phyloP scores from a whole-genome alignment of 805 yeast species.

The Kuraishia molischiana region DNA sequence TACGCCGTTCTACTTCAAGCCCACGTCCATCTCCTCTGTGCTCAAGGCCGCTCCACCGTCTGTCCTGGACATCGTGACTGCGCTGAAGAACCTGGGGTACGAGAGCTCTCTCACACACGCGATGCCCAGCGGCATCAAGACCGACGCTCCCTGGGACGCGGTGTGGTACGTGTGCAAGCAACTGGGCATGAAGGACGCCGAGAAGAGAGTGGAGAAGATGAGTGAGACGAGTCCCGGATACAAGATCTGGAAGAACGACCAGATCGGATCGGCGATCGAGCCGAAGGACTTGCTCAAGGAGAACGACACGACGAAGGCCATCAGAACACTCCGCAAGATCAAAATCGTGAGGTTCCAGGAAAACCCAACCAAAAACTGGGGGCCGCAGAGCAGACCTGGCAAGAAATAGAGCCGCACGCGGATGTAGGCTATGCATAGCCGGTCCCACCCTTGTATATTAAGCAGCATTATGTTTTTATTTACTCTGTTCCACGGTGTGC shows the following conservation, averaged over 20 bases:
- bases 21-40: constrained; percentile 65
- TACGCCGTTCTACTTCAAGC: constrained; percentile 74
- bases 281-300: constrained; percentile 13
- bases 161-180: constrained; percentile 65
- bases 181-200: constrained; percentile 42
- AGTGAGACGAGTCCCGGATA: constrained; percentile 48
- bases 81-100: constrained; percentile 77
- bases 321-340: constrained; percentile 57
- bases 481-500: too few species aligned
- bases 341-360: constrained; percentile 84
- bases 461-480: too few species aligned
- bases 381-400: constrained; percentile 81
- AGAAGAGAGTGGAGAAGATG: constrained; percentile 20
- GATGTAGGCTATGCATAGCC: too few species aligned
- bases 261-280: constrained; percentile 23
- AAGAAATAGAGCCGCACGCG: too few species aligned
- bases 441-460: too few species aligned
- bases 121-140: constrained; percentile 74
- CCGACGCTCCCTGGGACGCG: constrained; percentile 78
- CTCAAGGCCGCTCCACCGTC: constrained; percentile 82
- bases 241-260: constrained; percentile 38
- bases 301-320: constrained; percentile 44
- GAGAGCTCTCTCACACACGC: constrained; percentile 86
- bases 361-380: constrained; percentile 95
- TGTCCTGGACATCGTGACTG: constrained; percentile 59